These are phyloP conservation scores for Aureobasidium sp. DNA, from an alignment of 2,329 filamentous ascomycete genomes.

Conservation along the genomic window DNA sequence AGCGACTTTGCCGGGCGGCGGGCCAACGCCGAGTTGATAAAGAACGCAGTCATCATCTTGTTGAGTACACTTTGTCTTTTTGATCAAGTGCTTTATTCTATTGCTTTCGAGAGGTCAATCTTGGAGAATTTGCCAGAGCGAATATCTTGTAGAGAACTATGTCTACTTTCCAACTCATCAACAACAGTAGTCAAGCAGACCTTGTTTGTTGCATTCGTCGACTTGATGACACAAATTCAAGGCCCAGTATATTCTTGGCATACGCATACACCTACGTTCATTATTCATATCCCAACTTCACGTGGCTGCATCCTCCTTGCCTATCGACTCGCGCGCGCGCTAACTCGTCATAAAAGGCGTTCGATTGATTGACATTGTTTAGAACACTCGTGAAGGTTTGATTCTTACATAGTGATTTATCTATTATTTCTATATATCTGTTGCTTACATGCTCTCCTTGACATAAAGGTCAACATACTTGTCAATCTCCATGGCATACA, in stretches of 20 bases:
- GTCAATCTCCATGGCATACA: slow-evolving; percentile 79
- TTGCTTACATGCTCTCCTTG: slow-evolving; percentile 36
- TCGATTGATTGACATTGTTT: background rate
- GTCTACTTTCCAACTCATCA: no score
- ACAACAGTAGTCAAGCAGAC: background rate
- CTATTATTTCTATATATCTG: background rate
- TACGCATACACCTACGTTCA: background rate
- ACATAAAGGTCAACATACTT: slow-evolving; percentile 86
- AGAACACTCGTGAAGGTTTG: background rate
- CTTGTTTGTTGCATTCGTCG: background rate
- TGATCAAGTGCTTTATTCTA: background rate
- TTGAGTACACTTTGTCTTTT: background rate
- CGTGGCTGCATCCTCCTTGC: background rate
- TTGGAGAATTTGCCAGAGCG: background rate
- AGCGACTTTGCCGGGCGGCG: background rate
- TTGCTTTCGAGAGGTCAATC: no score
- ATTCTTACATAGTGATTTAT: background rate
- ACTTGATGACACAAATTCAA: background rate
- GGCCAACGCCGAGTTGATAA: background rate
- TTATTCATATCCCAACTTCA: background rate
- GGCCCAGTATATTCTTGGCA: background rate
- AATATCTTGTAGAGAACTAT: background rate
- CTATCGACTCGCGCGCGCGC: background rate
- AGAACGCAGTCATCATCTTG: background rate
- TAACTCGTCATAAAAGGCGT: background rate